Evolutionary conservation across 169 alveolate species (phyloP).

Genomic region (Plasmodium yoelii): DNA sequence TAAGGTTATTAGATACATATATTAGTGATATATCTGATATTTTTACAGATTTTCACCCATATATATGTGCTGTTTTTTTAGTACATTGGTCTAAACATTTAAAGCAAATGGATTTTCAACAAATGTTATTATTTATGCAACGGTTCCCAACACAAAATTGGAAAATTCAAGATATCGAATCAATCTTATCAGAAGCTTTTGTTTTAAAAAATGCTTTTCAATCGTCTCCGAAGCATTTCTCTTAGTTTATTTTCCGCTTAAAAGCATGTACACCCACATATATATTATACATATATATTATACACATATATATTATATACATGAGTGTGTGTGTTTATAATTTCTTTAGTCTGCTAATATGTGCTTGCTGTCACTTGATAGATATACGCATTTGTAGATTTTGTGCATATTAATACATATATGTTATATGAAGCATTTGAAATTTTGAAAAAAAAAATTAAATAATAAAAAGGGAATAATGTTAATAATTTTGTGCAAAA

Average conservation of each 20-base stretch:
- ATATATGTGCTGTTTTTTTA: constrained; percentile 91
- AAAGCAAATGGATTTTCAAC: constrained; percentile 91
- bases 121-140: constrained; percentile 91
- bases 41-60: constrained; percentile 90
- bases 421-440: too few species aligned
- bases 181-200: constrained; percentile 92
- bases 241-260: constrained; percentile 19
- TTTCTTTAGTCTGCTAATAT: neutral
- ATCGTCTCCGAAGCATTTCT: constrained; percentile 71
- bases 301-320: too few species aligned
- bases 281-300: too few species aligned
- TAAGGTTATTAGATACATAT: constrained; percentile 93
- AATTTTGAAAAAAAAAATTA: too few species aligned
- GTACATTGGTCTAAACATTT: constrained; percentile 90
- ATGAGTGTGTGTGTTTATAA: neutral
- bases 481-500: too few species aligned
- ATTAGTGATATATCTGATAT: constrained; percentile 91
- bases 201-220: constrained; percentile 77
- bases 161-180: constrained; percentile 91
- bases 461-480: too few species aligned
- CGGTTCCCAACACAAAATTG: constrained; percentile 91
- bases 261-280: too few species aligned
- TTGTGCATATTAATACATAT: too few species aligned
- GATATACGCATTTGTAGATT: too few species aligned
- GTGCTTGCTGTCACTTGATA: too few species aligned